Evolutionary conservation across 2,329 filamentous ascomycete genomes (phyloP).

Genomic region (Microdochium paspali): DNA sequence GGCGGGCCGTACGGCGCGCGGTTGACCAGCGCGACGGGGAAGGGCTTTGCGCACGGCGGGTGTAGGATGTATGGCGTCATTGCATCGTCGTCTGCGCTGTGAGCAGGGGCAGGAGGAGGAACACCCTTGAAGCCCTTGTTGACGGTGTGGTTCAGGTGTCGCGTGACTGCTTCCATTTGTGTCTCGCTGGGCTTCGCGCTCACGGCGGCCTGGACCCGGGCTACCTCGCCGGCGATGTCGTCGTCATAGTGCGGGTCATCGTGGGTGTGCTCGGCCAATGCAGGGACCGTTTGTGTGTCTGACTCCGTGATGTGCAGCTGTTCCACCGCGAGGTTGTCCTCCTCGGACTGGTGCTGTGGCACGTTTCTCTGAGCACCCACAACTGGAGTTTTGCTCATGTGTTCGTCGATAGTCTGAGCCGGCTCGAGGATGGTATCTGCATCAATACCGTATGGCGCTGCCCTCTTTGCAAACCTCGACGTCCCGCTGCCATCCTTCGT

Average conservation of each 20-base stretch:
- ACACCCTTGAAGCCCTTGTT: slow-evolving; percentile 38
- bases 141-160: slow-evolving; percentile 55
- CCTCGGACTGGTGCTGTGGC: not conserved
- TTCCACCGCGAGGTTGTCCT: not conserved
- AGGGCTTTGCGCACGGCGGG: slow-evolving; percentile 34
- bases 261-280: slow-evolving; percentile 44
- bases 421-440: not conserved
- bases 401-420: not conserved
- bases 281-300: not conserved
- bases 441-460: slow-evolving; percentile 5
- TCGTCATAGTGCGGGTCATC: slow-evolving; percentile 55
- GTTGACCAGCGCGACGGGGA: slow-evolving; percentile 65
- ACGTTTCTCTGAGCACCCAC: not conserved
- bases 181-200: slow-evolving; percentile 40
- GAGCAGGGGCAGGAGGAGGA: slow-evolving; percentile 27
- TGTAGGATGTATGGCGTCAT: slow-evolving; percentile 60
- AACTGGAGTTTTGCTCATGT: not conserved
- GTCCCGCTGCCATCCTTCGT: slow-evolving; percentile 3
- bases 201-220: slow-evolving; percentile 49
- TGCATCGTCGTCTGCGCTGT: slow-evolving; percentile 24
- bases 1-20: slow-evolving; percentile 57
- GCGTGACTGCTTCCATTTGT: slow-evolving; percentile 47
- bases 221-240: slow-evolving; percentile 50
- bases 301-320: not conserved
- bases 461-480: slow-evolving; percentile 8